Evolutionary conservation across 2,329 filamentous ascomycete species (phyloP), one percentile per base, ranked within the genome.

Genomic region (Madurella mycetomatis): DNA sequence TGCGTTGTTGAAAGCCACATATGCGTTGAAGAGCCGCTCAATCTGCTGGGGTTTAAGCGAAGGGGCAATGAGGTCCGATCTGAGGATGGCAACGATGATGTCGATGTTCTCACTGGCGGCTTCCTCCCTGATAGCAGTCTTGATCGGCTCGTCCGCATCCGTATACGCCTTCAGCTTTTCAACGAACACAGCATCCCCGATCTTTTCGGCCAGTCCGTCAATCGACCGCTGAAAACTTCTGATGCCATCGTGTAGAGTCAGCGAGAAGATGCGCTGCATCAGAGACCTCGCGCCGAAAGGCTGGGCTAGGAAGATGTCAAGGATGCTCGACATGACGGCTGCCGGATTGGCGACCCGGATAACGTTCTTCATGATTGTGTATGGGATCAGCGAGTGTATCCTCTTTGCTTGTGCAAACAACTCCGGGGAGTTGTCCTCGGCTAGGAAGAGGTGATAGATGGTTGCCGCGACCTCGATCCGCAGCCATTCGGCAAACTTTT

Each of bases 401-500:
- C 89, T 84, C 73, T 92, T 96, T 4, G 88, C 86, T 71, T 99
- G 94, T 0, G 91, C 90, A 69, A 97, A 97, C 31, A 99, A 73
- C 67, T 99, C 94, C 1, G 94, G 92, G 0, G 92, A 96, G 70
- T 99, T 99, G 73, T 99, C 94, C 70, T 99, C 94, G 5, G 94
- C 94, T 43, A 99, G 80, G 78, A 99, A 99, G 34, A 99, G 78
- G 70, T 99, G 94, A 68, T 99, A 99, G 55, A 97, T 84, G 18
- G 94, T 96, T 41, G 94, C 94, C 19, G 94, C 94, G 47, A 99
- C 86, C 73, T 99, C 94, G 66, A 99, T 99, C 40, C 94, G 86
- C 48, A 97, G 76, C 94, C 94, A 99, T 70, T 99, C 94, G 16
- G 92, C 92, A 68, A 99, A 97, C 69, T 97, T 99, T 66, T 94